Evolutionary conservation across 768 basidiomycete species (phyloP).

Genomic region (Leccinum disarticulatum): DNA sequence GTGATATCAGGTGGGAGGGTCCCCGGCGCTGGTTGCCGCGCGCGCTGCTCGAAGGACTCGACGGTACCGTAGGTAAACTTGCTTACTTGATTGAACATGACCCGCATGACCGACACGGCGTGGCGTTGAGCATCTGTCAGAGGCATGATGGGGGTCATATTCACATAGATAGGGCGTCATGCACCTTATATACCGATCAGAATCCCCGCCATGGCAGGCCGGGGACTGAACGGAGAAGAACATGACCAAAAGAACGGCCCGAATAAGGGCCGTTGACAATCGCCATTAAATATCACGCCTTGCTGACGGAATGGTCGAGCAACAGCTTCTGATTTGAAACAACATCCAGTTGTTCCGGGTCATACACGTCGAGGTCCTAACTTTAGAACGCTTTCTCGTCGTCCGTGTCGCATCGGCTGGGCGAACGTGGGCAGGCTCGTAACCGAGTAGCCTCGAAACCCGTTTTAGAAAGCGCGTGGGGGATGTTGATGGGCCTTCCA

Average conservation of each 20-base stretch:
- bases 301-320: not conserved
- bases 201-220: not conserved
- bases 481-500: too few relatives aligned
- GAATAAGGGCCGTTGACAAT: not conserved
- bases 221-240: not conserved
- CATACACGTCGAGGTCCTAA: too few relatives aligned
- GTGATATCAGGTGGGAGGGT: conserved; percentile 14
- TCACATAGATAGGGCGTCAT: not conserved
- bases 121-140: conserved; percentile 18
- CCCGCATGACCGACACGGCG: conserved; percentile 5
- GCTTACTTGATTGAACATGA: fast-evolving
- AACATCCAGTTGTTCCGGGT: too few relatives aligned
- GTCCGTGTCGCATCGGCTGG: not conserved
- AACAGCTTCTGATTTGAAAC: too few relatives aligned
- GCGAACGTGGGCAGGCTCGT: not conserved
- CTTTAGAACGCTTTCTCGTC: too few relatives aligned
- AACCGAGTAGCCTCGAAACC: too few relatives aligned
- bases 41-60: conserved; percentile 18
- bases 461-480: too few relatives aligned
- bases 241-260: not conserved
- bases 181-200: not conserved
- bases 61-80: not conserved
- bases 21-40: not conserved
- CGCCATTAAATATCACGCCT: not conserved
- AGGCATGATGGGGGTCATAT: conserved; percentile 4